Evolutionary conservation across 2,329 filamentous ascomycete genomes (phyloP), one percentile per base, ranked within the genome.

Genomic region (Apiospora kogelbergensis): DNA sequence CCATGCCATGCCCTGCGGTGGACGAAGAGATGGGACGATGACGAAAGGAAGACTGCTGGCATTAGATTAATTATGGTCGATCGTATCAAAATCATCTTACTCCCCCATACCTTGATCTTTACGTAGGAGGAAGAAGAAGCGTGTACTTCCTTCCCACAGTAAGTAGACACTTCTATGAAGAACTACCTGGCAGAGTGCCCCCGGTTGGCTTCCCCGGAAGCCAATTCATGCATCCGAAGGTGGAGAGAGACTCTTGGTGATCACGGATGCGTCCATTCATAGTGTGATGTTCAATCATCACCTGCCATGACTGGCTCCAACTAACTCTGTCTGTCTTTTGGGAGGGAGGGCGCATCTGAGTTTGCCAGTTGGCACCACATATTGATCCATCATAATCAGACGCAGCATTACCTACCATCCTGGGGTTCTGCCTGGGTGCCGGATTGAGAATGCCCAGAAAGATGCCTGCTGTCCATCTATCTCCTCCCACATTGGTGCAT

Each of bases 281-380:
- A 37, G 26, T 17, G 5, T 60, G 30, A 60, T 60, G 53, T n/a
- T 60, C 26, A n/a, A 20, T 37, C 30, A n/a, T 22, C 53, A 37
- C n/a, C 30, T 60, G 48, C 48, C 24, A 33, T 33, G 53, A 37
- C 53, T 60, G 53, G 22, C 26, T 60, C 17, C 37, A 17, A 33
- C 9, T 9, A 20, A 33, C 26, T 57, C 15, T 33, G 13, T 33
- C 53, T n/a, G 15, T 44, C 42, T 45, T 20, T 45, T 9, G 42
- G 17, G 20, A 60, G 10, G 53, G 9, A 13, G 30, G 42, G 42
- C 42, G 42, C 17, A 15, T 42, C 33, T 20, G 24, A 15, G 17
- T 30, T 57, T 15, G 53, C 53, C 53, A 60, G 26, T 33, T 60
- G 53, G 53, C 53, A 60, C 53, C 53, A 60, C 53, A 60, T 37